phyloP scores from a whole-genome alignment of 139 green algal genomes.

The Tetradesmus lagerheimii region DNA sequence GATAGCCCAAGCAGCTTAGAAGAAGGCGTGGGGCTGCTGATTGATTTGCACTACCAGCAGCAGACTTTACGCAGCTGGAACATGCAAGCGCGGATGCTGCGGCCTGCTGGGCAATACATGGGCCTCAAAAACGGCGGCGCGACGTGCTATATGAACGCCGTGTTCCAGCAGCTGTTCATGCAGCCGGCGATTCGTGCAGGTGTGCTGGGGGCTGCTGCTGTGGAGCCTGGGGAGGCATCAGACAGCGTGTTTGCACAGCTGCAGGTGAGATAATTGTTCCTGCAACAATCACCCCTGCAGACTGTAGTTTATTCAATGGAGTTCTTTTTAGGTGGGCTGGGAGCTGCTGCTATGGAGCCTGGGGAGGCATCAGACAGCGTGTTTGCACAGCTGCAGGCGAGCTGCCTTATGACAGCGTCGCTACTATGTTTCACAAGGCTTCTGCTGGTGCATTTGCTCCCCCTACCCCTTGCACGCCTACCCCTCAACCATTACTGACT shows the following conservation, averaged over 20 bases:
- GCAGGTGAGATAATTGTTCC: too few species aligned
- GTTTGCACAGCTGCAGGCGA: slow-evolving; percentile 80
- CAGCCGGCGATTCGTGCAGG: slow-evolving; percentile 80
- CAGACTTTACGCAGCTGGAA: not conserved
- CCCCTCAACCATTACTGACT: too few species aligned
- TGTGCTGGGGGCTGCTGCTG: slow-evolving; percentile 71
- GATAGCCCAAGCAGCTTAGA: not conserved
- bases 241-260: slow-evolving; percentile 83
- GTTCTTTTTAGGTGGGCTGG: too few species aligned
- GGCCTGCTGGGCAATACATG: slow-evolving; percentile 51
- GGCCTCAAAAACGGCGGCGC: slow-evolving; percentile 87
- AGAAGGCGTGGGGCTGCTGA: slow-evolving; percentile 46
- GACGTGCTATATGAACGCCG: slow-evolving; percentile 97
- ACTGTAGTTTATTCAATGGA: too few species aligned
- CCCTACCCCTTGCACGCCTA: too few species aligned
- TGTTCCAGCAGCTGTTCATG: slow-evolving; percentile 98
- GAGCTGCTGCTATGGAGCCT: slow-evolving; percentile 42
- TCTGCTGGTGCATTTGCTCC: not conserved
- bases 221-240: slow-evolving; percentile 47
- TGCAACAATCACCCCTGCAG: too few species aligned
- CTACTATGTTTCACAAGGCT: too few species aligned
- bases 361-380: slow-evolving; percentile 63
- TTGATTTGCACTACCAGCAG: slow-evolving; percentile 24
- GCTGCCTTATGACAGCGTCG: too few species aligned
- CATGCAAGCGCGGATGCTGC: not conserved